These are phyloP conservation scores for Musa beccarii DNA, from an alignment of 176 grass and related monocot species.

Conservation along the genomic window DNA sequence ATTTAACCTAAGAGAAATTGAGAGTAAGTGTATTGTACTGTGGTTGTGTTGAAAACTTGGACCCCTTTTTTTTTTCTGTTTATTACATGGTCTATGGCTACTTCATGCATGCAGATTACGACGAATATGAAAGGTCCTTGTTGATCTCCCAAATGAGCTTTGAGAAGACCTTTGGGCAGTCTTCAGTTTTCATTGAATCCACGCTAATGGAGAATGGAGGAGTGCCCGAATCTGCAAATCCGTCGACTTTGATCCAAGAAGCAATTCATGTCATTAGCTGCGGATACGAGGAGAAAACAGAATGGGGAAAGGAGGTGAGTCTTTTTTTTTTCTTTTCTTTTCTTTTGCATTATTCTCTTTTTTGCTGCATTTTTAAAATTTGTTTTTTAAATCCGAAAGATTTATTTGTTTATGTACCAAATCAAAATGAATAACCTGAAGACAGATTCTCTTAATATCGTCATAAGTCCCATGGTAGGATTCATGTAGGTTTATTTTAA, in stretches of 20 bases:
- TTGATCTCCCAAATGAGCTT: slow-evolving; percentile 97
- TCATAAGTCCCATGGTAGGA: too few relatives aligned
- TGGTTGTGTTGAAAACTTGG: slow-evolving; percentile 11
- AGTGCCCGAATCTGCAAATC: slow-evolving; percentile 60
- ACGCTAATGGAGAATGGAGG: slow-evolving; percentile 97
- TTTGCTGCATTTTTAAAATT: not conserved
- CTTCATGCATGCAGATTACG: slow-evolving; percentile 56
- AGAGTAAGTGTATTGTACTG: slow-evolving; percentile 45
- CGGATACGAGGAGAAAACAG: slow-evolving; percentile 98
- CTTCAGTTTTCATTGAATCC: slow-evolving; percentile 88
- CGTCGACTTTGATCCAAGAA: slow-evolving; percentile 85
- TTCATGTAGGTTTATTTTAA: too few relatives aligned
- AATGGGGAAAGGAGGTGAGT: slow-evolving; percentile 89
- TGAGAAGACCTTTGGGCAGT: slow-evolving; percentile 80
- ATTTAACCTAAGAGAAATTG: slow-evolving; percentile 91
- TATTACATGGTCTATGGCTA: slow-evolving; percentile 4
- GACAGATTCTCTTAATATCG: not conserved
- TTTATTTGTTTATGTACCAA: not conserved
- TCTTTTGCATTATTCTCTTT: not conserved
- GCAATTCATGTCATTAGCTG: slow-evolving; percentile 96
- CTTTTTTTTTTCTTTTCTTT: too few relatives aligned
- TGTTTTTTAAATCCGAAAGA: not conserved
- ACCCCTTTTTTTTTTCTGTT: not conserved
- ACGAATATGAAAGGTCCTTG: slow-evolving; percentile 79
- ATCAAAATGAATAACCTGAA: not conserved